Evolutionary conservation across 768 basidiomycete species (phyloP), one percentile per base, ranked within the genome.

Genomic region (Gelatoporia subvermispora): DNA sequence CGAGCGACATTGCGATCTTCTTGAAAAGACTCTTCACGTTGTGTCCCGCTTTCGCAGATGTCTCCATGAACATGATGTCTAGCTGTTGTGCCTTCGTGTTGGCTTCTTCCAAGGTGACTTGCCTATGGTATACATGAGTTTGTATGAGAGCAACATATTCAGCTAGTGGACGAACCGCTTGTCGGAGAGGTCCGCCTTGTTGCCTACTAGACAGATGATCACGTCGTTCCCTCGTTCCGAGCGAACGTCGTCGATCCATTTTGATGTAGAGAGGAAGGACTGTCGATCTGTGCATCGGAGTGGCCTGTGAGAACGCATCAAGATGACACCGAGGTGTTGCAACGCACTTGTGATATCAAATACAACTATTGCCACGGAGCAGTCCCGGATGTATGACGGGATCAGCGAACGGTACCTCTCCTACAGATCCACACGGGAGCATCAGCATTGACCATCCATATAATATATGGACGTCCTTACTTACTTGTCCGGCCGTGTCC

Each of bases 191-290:
- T 99, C 96, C 22, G 96, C 96, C 75, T 99, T 99, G 72, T 99
- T 99, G 41, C 96, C 96, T 8, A 98, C 96, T 17, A 99, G 72
- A 15, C 98, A 95, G 57, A 99, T 96, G 59, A 98, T 96, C 34
- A 99, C 96, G 60, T 99, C 96, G 69, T 84, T 90, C 51, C 96
- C 96, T 61, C 96, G 77, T 67, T 99, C 96, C 51, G 93, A 94
- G 49, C 94, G 81, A 23, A 99, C 96, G 58, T 99, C 96, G 66
- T 99, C 96, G 72, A 99, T 93, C 96, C 96, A 99, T 69, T 98
- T 99, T 17, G 90, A 80, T 16, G 96, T 99, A 48, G 96, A 98
- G 54, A 95, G 68, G 79, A 98, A 99, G n/a, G 95, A 97, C 58
- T 89, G 87, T 40, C 95, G 89, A 69, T 93, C 95, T 98, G 25